Percentiles rank a stretch among this genome's conserved stretches.
Conservation (phyloP, 1,284 basidiomycete genomes). For the Quambalaria eucalypti region DNA sequence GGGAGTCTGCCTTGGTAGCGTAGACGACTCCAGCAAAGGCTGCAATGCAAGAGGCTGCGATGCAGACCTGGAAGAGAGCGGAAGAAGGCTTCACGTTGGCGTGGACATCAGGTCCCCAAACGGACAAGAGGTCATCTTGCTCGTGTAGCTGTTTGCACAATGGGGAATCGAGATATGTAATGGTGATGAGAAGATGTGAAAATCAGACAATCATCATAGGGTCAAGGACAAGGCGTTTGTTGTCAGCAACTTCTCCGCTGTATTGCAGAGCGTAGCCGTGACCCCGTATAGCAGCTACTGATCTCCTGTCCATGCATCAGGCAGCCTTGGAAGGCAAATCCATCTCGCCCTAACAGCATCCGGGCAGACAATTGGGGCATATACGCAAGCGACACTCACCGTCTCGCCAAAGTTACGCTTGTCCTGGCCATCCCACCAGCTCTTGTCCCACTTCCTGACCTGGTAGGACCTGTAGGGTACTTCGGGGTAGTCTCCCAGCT, state of each 20-base stretch:
- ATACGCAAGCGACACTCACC: slow-evolving; percentile 20
- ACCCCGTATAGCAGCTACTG: no score
- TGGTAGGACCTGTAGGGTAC: slow-evolving; percentile 31
- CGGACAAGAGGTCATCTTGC: slow-evolving; percentile 42
- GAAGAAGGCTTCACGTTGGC: slow-evolving; percentile 19
- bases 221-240: no score
- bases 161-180: background rate
- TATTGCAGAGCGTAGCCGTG: no score
- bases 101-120: slow-evolving; percentile 45
- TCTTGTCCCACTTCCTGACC: slow-evolving; percentile 33
- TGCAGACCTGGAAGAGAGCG: slow-evolving; percentile 34
- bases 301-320: no score
- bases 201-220: no score
- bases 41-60: slow-evolving; percentile 24
- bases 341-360: background rate
- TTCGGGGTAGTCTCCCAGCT: slow-evolving; percentile 44
- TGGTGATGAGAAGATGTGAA: background rate
- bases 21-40: slow-evolving; percentile 32
- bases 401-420: slow-evolving; percentile 45
- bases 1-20: slow-evolving; percentile 25
- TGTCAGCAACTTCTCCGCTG: no score
- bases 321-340: background rate
- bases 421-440: slow-evolving; percentile 46
- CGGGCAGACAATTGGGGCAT: background rate
- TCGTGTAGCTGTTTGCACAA: no score